Percentiles rank a stretch among this genome's conserved stretches.
These are phyloP conservation scores for Cadophora luteo-olivacea DNA, from an alignment of 2,329 filamentous ascomycete species.

Conservation along the genomic window DNA sequence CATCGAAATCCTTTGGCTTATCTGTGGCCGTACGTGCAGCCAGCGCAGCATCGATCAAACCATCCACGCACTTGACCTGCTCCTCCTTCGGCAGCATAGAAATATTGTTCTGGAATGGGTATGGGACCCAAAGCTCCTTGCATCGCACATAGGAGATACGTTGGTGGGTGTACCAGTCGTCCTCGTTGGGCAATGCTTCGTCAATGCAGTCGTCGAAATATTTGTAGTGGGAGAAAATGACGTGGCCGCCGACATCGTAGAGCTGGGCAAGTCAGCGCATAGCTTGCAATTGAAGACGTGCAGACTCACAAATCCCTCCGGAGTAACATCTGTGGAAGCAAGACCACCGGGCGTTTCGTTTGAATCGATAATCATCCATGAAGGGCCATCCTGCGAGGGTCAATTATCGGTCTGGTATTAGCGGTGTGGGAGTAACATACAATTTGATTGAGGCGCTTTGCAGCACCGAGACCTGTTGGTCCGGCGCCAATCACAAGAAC, in stretches of 20 bases:
- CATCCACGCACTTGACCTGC: conserved; percentile 92
- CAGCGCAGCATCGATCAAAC: conserved; percentile 92
- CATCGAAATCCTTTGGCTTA: conserved; percentile 96
- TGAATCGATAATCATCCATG: conserved; percentile 95
- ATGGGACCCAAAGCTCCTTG: conserved; percentile 96
- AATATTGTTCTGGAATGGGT: conserved; percentile 99
- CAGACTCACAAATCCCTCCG: conserved; percentile 91
- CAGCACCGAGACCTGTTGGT: conserved; percentile 95
- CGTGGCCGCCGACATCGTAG: conserved; percentile 79
- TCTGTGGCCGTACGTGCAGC: conserved; percentile 85
- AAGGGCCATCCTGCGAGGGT: conserved; percentile 75
- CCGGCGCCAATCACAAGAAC: conserved; percentile 98
- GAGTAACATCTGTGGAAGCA: conserved; percentile 92
- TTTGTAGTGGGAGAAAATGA: conserved; percentile 78
- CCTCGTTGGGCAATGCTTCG: conserved; percentile 91
- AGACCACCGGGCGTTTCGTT: conserved; percentile 93
- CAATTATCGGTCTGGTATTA: conserved; percentile 18
- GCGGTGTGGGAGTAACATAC: conserved; percentile 54
- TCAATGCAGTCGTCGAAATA: conserved; percentile 99
- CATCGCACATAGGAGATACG: conserved; percentile 99
- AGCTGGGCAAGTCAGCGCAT: conserved; percentile 62
- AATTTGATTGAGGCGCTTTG: conserved; percentile 96
- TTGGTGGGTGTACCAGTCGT: conserved; percentile 98
- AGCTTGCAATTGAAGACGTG: conserved; percentile 30
- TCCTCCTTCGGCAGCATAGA: conserved; percentile 98